Conservation (phyloP, 148 eudicot genomes). For the Beta vulgaris region DNA sequence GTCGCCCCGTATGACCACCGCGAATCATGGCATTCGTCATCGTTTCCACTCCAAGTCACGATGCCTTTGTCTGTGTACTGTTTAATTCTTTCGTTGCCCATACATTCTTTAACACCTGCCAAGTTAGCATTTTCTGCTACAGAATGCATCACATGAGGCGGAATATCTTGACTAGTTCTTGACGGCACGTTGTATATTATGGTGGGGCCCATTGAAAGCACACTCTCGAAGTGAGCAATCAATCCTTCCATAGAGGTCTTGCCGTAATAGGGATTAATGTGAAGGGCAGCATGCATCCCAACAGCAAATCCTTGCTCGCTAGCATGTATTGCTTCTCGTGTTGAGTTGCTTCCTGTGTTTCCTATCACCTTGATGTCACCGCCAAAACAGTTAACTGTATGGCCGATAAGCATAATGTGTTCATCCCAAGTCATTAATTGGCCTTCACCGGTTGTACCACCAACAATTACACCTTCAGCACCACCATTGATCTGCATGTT, state of each 20-base stretch:
- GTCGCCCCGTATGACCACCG: conserved; percentile 74
- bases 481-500: conserved; percentile 78
- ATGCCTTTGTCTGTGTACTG: conserved; percentile 52
- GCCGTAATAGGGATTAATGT: conserved; percentile 89
- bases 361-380: conserved; percentile 74
- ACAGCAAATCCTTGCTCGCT: conserved; percentile 90
- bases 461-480: conserved; percentile 75
- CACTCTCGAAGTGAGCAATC: conserved; percentile 68
- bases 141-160: conserved; percentile 51
- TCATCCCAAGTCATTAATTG: conserved; percentile 96
- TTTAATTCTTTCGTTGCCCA: conserved; percentile 67
- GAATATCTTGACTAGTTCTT: conserved; percentile 81
- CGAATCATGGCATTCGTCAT: conserved; percentile 80
- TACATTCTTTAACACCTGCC: conserved; percentile 81
- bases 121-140: conserved; percentile 49
- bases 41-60: conserved; percentile 85
- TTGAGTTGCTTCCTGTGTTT: conserved; percentile 87
- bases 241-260: conserved; percentile 78
- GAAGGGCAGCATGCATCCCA: conserved; percentile 97
- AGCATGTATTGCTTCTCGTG: conserved; percentile 92
- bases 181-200: conserved; percentile 84
- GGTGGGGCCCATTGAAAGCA: conserved; percentile 81
- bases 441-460: conserved; percentile 96
- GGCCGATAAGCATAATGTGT: conserved; percentile 91
- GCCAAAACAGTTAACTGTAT: conserved; percentile 85